Evolutionary conservation across 2,329 filamentous ascomycete genomes (phyloP).

Genomic region (Botrytis squamosa): DNA sequence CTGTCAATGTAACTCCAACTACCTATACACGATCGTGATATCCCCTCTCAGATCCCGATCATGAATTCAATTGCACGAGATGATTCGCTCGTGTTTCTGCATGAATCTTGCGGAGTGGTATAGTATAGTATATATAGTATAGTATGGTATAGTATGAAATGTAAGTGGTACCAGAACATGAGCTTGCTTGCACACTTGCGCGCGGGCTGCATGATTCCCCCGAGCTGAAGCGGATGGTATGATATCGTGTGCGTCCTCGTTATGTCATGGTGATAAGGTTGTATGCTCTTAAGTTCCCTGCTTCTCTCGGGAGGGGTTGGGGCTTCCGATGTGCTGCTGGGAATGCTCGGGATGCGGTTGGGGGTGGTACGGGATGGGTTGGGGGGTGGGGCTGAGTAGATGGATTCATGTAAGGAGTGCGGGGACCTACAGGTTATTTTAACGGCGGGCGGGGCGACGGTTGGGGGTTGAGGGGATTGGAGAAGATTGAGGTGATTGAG

Average conservation of each 20-base stretch:
- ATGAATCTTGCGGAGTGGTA: too few species aligned
- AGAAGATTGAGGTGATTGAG: background rate
- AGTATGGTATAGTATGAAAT: background rate
- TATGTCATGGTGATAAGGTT: background rate
- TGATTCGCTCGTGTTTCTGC: background rate
- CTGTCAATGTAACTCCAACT: background rate
- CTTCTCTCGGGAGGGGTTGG: background rate
- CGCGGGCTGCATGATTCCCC: background rate
- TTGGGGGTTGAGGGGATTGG: background rate
- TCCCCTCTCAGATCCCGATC: background rate
- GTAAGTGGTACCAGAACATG: background rate
- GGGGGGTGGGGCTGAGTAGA: background rate
- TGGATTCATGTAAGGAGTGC: background rate
- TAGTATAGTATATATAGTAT: too few species aligned
- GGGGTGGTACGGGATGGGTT: background rate
- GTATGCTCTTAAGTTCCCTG: background rate
- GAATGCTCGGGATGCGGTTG: background rate
- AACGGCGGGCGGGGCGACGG: constrained; percentile 1
- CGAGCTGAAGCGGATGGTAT: background rate
- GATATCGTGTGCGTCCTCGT: background rate
- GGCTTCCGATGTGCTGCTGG: background rate
- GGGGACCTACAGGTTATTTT: background rate
- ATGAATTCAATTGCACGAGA: background rate
- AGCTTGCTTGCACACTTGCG: background rate
- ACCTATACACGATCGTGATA: background rate